Evolutionary conservation across 257 asterid species (phyloP).

Genomic region (Sherardia arvensis): DNA sequence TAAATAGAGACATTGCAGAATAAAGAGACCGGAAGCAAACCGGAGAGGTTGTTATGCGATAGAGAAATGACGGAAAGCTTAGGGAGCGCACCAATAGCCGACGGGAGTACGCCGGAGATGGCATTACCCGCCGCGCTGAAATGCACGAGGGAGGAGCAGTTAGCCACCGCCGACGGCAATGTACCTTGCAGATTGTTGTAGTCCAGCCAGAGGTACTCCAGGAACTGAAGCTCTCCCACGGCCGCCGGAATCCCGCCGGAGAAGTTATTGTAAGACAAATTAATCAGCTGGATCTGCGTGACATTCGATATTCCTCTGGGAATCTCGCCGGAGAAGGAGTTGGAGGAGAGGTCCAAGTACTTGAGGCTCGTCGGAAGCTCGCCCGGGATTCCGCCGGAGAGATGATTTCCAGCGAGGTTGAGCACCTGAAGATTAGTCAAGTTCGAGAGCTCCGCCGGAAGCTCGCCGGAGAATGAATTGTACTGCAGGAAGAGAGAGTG

Average conservation of each 20-base stretch:
- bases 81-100: constrained; percentile 40
- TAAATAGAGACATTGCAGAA: constrained; percentile 45
- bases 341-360: constrained; percentile 45
- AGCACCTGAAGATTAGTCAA: constrained; percentile 31
- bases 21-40: constrained; percentile 43
- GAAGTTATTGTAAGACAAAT: constrained; percentile 39
- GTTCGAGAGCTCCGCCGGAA: constrained; percentile 36
- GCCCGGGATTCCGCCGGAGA: constrained; percentile 39
- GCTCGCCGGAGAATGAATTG: constrained; percentile 39
- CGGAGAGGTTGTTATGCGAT: constrained; percentile 44
- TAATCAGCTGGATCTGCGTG: constrained; percentile 30
- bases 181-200: constrained; percentile 48
- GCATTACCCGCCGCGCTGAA: constrained; percentile 59
- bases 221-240: constrained; percentile 39
- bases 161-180: constrained; percentile 56
- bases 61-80: constrained; percentile 45
- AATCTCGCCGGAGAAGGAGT: constrained; percentile 41
- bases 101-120: constrained; percentile 47
- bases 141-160: constrained; percentile 55
- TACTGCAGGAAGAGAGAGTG: constrained; percentile 42
- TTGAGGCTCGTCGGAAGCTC: constrained; percentile 33
- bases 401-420: constrained; percentile 39
- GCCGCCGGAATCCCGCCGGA: constrained; percentile 53
- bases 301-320: constrained; percentile 25
- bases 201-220: constrained; percentile 54